Evolutionary conservation across 768 basidiomycete genomes (phyloP).

Genomic region (Suillus alpinus): DNA sequence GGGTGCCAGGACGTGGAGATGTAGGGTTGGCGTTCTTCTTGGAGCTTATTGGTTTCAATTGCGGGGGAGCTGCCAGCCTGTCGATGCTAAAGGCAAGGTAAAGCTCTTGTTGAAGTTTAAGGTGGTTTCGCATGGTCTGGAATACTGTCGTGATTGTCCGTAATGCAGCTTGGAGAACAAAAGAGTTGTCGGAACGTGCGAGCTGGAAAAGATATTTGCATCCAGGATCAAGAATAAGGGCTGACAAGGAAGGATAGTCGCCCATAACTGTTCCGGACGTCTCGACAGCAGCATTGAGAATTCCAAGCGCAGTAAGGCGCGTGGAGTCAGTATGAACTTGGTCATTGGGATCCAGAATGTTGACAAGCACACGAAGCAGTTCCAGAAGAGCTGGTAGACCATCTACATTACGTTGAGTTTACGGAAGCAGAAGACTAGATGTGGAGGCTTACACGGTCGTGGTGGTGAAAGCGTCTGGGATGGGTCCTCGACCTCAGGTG

Average conservation of each 20-base stretch:
- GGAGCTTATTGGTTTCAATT: conserved; percentile 23
- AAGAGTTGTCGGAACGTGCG: conserved; percentile 83
- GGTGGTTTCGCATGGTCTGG: conserved; percentile 76
- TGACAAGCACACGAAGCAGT: conserved; percentile 89
- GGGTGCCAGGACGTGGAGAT: conserved; percentile 55
- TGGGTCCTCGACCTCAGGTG: conserved; percentile 31
- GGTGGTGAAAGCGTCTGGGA: conserved; percentile 11
- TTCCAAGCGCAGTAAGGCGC: conserved; percentile 80
- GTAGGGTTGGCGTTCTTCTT: conserved; percentile 34
- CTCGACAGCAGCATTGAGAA: conserved; percentile 87
- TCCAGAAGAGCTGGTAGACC: conserved; percentile 92
- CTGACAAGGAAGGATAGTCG: conserved; percentile 71
- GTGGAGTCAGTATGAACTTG: conserved; percentile 96
- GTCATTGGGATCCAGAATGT: conserved; percentile 92
- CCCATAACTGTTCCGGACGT: conserved; percentile 75
- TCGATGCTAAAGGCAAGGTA: conserved; percentile 94
- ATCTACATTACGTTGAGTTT: conserved; percentile 40
- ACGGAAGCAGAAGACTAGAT: not conserved
- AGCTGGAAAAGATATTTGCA: conserved; percentile 98
- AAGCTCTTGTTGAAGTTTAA: conserved; percentile 94
- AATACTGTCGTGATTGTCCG: conserved; percentile 87
- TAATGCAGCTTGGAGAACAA: conserved; percentile 75
- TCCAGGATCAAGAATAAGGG: conserved; percentile 80
- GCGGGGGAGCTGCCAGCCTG: conserved; percentile 65
- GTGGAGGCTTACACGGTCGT: conserved; percentile 20